These are phyloP conservation scores for Leccinum brunneo-olivaceum DNA, from an alignment of 1,284 basidiomycete genomes.

Conservation along the genomic window DNA sequence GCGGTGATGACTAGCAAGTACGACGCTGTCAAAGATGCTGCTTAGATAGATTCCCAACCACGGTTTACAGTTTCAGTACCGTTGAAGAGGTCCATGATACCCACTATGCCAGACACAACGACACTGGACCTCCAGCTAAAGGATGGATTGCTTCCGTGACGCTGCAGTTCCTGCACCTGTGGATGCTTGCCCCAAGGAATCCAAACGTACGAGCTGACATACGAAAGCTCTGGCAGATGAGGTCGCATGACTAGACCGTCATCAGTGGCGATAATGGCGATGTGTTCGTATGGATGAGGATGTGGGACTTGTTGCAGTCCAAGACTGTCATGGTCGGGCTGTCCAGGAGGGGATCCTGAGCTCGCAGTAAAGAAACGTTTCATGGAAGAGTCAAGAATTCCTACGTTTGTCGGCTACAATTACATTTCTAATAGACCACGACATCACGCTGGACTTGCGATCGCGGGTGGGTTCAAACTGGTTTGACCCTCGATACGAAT, in stretches of 20 bases:
- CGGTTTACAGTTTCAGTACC: conserved; percentile 34
- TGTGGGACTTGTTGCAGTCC: conserved; percentile 62
- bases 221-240: conserved; percentile 34
- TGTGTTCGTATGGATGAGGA: conserved; percentile 63
- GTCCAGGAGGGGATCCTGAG: conserved; percentile 1
- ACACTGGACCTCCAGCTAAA: conserved; percentile 49
- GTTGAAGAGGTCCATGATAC: conserved; percentile 61
- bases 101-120: conserved; percentile 67
- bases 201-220: conserved; percentile 40
- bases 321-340: conserved; percentile 30
- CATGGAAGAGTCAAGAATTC: conserved; percentile 14
- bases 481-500: conserved; percentile 42
- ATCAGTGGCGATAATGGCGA: conserved; percentile 50
- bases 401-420: conserved; percentile 3
- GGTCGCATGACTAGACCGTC: conserved; percentile 63
- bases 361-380: conserved; percentile 20
- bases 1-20: conserved; percentile 65
- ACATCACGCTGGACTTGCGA: conserved; percentile 17
- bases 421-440: conserved; percentile 14
- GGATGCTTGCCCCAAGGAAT: conserved; percentile 58
- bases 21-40: conserved; percentile 42
- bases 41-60: conserved; percentile 11
- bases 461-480: conserved; percentile 16
- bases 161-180: conserved; percentile 47
- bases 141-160: conserved; percentile 25